Conservation (phyloP, 2,329 filamentous ascomycete species). For the Periconia sp. region DNA sequence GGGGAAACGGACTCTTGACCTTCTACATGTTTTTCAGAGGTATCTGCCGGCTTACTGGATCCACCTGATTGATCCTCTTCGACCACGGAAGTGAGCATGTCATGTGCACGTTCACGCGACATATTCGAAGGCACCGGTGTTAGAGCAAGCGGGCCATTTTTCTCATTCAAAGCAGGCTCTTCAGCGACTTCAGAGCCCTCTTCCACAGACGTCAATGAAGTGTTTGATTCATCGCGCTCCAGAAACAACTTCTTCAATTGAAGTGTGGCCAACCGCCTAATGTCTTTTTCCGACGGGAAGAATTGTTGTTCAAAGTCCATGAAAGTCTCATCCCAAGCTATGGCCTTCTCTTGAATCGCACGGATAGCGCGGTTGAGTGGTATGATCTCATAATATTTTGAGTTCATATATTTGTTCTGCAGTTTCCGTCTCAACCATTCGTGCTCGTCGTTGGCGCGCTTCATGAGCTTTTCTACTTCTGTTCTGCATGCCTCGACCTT, state of each 20-base stretch:
- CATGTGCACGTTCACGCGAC: conserved; percentile 63
- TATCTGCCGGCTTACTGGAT: conserved; percentile 12
- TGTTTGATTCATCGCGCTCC: conserved; percentile 78
- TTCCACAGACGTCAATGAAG: conserved; percentile 71
- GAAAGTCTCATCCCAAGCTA: conserved; percentile 91
- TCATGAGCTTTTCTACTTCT: conserved; percentile 77
- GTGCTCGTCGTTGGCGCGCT: conserved; percentile 83
- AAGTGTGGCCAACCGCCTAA: conserved; percentile 84
- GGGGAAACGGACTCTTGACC: conserved; percentile 12
- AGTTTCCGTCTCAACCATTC: conserved; percentile 71
- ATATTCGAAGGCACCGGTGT: conserved; percentile 45
- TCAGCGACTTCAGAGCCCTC: conserved; percentile 56
- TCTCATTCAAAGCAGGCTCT: conserved; percentile 33
- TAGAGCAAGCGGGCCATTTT: conserved; percentile 27
- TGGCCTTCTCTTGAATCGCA: conserved; percentile 87
- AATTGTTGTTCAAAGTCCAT: conserved; percentile 89
- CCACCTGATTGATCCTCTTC: conserved; percentile 58
- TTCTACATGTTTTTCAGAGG: neutral
- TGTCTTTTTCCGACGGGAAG: conserved; percentile 93
- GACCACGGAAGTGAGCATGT: conserved; percentile 66
- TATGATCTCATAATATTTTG: conserved; percentile 95
- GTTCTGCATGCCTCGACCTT: conserved; percentile 79
- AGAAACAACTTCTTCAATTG: conserved; percentile 95
- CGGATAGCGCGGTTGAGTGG: conserved; percentile 87
- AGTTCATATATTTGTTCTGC: conserved; percentile 88